Percentiles rank a stretch among this genome's conserved stretches.
Conservation (phyloP, 768 basidiomycete species). For the Russula compacta region DNA sequence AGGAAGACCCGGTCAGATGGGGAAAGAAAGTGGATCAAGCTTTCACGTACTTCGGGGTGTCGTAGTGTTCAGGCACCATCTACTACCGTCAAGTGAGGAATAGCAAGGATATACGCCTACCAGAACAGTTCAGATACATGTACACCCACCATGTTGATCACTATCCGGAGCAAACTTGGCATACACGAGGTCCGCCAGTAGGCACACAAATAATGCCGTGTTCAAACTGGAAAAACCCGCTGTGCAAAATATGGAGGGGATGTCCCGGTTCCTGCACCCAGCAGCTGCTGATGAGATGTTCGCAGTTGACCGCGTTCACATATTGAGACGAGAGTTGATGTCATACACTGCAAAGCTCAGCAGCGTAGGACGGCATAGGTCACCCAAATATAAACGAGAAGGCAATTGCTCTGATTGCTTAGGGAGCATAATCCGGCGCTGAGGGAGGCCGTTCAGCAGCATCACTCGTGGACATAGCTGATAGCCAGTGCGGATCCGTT, state of each 20-base stretch:
- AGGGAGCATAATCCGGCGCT: no score
- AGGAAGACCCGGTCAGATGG: constrained; percentile 2
- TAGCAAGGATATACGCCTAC: constrained; percentile 57
- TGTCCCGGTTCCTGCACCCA: constrained; percentile 33
- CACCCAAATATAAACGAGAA: no score
- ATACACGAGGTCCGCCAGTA: constrained; percentile 52
- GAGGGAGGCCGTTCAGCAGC: no score
- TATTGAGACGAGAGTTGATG: constrained; percentile 31
- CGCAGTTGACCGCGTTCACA: constrained; percentile 56
- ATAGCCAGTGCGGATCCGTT: no score
- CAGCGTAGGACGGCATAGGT: no score
- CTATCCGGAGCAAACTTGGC: constrained; percentile 40
- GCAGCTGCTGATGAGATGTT: constrained; percentile 36
- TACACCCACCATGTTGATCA: constrained; percentile 11
- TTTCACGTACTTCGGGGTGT: constrained; percentile 49
- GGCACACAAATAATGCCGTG: constrained; percentile 53
- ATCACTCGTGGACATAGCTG: no score
- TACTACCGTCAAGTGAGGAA: constrained; percentile 69
- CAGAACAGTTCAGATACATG: constrained; percentile 9
- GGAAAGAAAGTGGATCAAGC: constrained; percentile 40
- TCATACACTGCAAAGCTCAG: no score
- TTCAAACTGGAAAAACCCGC: constrained; percentile 52
- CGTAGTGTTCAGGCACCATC: constrained; percentile 60
- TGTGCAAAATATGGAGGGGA: constrained; percentile 50
- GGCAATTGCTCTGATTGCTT: no score